Evolutionary conservation across 257 asterid species (phyloP).

Genomic region (Solanum gracilifrons): DNA sequence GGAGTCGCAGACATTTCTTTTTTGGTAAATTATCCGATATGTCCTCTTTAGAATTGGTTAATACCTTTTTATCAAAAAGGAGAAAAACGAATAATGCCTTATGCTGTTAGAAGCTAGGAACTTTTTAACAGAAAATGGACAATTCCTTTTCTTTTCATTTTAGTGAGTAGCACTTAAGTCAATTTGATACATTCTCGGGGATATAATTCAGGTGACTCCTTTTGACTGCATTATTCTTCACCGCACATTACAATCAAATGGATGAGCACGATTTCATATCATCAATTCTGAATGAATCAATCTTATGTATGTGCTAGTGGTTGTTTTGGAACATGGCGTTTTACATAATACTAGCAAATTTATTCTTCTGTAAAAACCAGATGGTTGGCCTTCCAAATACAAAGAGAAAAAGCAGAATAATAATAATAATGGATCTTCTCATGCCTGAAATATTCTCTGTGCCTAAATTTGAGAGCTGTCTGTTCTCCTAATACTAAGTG

Average conservation of each 20-base stretch:
- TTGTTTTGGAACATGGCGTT: not conserved
- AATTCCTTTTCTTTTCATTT: not conserved
- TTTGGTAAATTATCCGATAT: not conserved
- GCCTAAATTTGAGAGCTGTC: not conserved
- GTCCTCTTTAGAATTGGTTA: not conserved
- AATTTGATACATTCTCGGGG: not conserved
- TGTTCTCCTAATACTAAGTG: not conserved
- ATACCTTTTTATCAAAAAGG: not conserved
- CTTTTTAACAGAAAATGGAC: not conserved
- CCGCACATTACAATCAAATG: not conserved
- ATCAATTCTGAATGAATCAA: not conserved
- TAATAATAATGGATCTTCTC: not conserved
- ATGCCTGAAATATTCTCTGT: not conserved
- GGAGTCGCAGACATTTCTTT: not conserved
- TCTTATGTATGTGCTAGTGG: not conserved
- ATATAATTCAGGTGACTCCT: not conserved
- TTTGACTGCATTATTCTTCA: not conserved
- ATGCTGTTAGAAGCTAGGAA: not conserved
- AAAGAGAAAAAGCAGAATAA: not conserved
- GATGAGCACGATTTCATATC: not conserved
- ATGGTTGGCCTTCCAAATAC: not conserved
- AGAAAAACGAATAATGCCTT: not conserved
- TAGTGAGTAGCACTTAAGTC: not conserved
- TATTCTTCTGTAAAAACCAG: not conserved
- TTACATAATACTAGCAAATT: not conserved